Evolutionary conservation across 805 yeast genomes (phyloP).

Genomic region (Lachancea lanzarotensis): DNA sequence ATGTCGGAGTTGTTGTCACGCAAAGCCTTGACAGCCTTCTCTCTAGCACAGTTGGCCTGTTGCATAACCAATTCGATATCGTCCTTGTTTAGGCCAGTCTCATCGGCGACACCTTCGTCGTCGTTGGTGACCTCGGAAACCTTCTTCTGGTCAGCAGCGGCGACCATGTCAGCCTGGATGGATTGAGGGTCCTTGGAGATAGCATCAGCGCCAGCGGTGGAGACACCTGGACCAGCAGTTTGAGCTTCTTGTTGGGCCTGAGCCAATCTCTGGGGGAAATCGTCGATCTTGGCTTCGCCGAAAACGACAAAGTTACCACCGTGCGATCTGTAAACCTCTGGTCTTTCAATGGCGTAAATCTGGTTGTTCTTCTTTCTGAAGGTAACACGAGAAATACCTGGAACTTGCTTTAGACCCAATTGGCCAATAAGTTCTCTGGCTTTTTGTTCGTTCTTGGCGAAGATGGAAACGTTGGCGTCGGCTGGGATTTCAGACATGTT

Average conservation of each 20-base stretch:
- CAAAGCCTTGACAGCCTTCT: constrained; percentile 87
- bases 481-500: constrained; percentile 28
- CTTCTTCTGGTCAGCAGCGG: constrained; percentile 42
- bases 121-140: constrained; percentile 30
- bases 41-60: constrained; percentile 85
- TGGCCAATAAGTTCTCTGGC: constrained; percentile 86
- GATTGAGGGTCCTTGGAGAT: constrained; percentile 62
- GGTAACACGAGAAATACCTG: constrained; percentile 92
- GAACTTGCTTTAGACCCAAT: constrained; percentile 82
- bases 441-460: constrained; percentile 89
- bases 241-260: constrained; percentile 65
- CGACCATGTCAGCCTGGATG: constrained; percentile 74
- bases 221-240: constrained; percentile 39
- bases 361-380: constrained; percentile 89
- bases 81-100: constrained; percentile 71
- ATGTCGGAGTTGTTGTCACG: constrained; percentile 85
- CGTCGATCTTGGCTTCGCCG: constrained; percentile 97
- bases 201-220: constrained; percentile 40
- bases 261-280: constrained; percentile 80
- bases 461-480: constrained; percentile 44
- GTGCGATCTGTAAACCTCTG: constrained; percentile 93
- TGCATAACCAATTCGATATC: constrained; percentile 84
- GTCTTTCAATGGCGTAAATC: constrained; percentile 83
- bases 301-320: constrained; percentile 91
- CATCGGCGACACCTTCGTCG: constrained; percentile 69